These are phyloP conservation scores for Rhizophagus sp. DNA, from an alignment of 192 early-diverging fungal species.

Conservation along the genomic window DNA sequence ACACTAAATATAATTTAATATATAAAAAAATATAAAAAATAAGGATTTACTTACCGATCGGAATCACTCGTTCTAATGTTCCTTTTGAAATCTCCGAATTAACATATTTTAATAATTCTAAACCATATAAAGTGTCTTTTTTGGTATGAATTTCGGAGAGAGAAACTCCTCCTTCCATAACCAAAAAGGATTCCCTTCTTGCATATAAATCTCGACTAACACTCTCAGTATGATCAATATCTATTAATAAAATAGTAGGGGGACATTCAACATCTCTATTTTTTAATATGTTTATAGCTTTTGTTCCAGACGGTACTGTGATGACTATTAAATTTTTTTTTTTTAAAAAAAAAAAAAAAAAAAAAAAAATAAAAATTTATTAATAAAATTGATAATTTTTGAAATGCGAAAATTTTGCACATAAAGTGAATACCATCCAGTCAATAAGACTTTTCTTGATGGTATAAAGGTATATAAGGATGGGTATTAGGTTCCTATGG, in stretches of 20 bases:
- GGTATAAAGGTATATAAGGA: too few relatives aligned
- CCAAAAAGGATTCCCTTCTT: conserved; percentile 20
- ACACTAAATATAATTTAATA: neutral
- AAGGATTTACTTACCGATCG: conserved; percentile 32
- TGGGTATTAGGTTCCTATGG: too few relatives aligned
- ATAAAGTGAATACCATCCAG: too few relatives aligned
- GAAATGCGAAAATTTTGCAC: too few relatives aligned
- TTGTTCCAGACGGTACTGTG: conserved; percentile 15
- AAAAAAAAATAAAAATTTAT: neutral
- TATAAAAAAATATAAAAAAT: conserved; percentile 5
- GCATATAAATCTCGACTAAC: conserved; percentile 15
- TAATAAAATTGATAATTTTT: neutral
- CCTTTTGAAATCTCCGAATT: conserved; percentile 36
- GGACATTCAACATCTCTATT: neutral
- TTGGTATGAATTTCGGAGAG: neutral
- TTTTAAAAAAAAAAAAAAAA: neutral
- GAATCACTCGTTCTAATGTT: conserved; percentile 36
- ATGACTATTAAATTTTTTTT: conserved; percentile 3
- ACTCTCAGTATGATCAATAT: conserved; percentile 27
- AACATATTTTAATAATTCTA: conserved; percentile 38
- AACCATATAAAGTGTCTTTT: conserved; percentile 26
- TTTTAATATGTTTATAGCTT: conserved; percentile 6
- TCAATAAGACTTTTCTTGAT: too few relatives aligned
- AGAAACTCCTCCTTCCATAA: neutral
- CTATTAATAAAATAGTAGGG: conserved; percentile 26